phyloP scores from a whole-genome alignment of 108 stramenopile species.

The Mediolabrus comicus region DNA sequence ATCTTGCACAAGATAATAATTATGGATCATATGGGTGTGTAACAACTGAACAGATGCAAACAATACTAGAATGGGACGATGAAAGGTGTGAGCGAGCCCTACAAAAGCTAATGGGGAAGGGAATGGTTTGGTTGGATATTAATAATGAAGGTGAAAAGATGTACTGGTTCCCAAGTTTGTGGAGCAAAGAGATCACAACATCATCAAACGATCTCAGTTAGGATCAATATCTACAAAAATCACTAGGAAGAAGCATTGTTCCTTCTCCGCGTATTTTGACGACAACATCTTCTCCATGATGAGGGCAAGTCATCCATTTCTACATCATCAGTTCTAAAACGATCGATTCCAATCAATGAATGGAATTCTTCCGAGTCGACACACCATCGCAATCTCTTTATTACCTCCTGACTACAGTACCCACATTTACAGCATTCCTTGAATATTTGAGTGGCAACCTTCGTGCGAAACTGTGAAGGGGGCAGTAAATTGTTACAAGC shows the following conservation, averaged over 20 bases:
- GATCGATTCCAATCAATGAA: conserved; percentile 35
- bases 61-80: conserved; percentile 54
- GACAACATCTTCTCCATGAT: conserved; percentile 19
- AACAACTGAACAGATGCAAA: conserved; percentile 50
- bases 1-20: conserved; percentile 53
- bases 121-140: conserved; percentile 87
- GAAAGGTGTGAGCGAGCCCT: conserved; percentile 77
- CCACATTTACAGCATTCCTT: conserved; percentile 68
- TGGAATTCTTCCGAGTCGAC: conserved; percentile 38
- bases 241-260: neutral
- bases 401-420: conserved; percentile 56
- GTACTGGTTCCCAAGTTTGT: conserved; percentile 79
- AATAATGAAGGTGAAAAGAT: conserved; percentile 47
- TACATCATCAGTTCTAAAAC: conserved; percentile 8
- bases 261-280: neutral
- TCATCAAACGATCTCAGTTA: no score
- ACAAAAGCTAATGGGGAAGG: conserved; percentile 67
- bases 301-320: conserved; percentile 27
- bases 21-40: conserved; percentile 54
- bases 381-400: conserved; percentile 54
- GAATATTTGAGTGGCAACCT: conserved; percentile 60
- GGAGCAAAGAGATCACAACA: conserved; percentile 13
- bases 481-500: conserved; percentile 72
- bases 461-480: conserved; percentile 43
- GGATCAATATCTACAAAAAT: neutral